Evolutionary conservation across 208 protist species (phyloP).

Genomic region (Trichomonas vaginalis): DNA sequence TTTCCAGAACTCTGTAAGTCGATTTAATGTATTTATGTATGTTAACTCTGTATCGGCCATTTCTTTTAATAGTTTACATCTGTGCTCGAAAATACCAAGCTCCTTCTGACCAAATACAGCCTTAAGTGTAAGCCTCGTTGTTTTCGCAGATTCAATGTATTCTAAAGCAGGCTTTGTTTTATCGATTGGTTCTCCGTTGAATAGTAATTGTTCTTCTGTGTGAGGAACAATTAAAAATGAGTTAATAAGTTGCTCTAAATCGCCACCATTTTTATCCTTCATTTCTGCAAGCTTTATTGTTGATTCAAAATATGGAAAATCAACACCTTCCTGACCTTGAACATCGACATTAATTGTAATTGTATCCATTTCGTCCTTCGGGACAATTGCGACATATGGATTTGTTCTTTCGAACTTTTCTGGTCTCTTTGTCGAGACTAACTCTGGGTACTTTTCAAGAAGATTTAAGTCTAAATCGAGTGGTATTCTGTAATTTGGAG

Average conservation of each 20-base stretch:
- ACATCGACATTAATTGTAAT: not conserved
- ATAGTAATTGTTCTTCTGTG: not conserved
- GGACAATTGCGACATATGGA: not conserved
- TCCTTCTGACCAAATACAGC: not conserved
- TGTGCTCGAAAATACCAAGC: not conserved
- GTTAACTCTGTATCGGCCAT: not conserved
- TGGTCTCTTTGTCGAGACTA: not conserved
- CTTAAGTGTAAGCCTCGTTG: not conserved
- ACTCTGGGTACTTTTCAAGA: not conserved
- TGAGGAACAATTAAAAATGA: not conserved
- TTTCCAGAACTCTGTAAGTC: not conserved
- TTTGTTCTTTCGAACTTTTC: not conserved
- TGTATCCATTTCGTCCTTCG: not conserved
- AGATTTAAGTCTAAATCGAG: not conserved
- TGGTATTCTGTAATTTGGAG: not conserved
- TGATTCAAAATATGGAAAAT: not conserved
- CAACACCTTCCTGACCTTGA: not conserved
- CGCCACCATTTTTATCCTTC: not conserved
- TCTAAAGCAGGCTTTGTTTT: not conserved
- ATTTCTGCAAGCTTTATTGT: not conserved
- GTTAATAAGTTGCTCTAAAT: not conserved
- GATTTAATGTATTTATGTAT: not conserved
- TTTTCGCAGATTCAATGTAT: not conserved
- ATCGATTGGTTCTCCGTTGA: not conserved
- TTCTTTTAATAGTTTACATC: not conserved